phyloP scores from a whole-genome alignment of 225 moss, liverwort and hornwort genomes.

The Polytrichum commune region DNA sequence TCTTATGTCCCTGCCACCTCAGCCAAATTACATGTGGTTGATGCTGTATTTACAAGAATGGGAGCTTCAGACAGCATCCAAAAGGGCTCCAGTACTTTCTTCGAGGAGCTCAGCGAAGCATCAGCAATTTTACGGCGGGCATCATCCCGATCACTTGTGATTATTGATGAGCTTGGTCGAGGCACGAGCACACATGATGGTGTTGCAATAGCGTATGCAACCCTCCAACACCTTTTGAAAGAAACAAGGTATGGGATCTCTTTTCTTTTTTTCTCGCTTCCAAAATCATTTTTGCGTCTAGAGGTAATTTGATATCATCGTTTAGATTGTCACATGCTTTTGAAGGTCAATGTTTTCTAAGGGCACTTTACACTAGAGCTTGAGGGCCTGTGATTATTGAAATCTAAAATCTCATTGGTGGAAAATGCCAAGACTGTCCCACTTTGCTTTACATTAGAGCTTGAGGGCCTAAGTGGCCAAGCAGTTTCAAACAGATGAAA shows the following conservation, averaged over 20 bases:
- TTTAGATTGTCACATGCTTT: no score
- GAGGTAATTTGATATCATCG: no score
- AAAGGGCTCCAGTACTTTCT: slow-evolving; percentile 94
- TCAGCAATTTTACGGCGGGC: slow-evolving; percentile 79
- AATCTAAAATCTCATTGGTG: no score
- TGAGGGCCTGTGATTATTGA: no score
- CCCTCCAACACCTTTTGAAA: slow-evolving; percentile 74
- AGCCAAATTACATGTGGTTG: slow-evolving; percentile 83
- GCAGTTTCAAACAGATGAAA: no score
- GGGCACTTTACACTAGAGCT: no score
- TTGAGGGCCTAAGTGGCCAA: no score
- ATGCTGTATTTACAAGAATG: slow-evolving; percentile 95
- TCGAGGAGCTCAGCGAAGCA: slow-evolving; percentile 97
- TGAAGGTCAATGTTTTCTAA: no score
- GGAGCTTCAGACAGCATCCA: slow-evolving; percentile 93
- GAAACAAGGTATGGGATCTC: slow-evolving; percentile 52
- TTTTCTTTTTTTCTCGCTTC: no score
- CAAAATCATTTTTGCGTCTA: no score
- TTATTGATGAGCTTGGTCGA: slow-evolving; percentile 91
- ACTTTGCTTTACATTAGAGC: no score
- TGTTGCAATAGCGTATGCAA: slow-evolving; percentile 92
- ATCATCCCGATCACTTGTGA: slow-evolving; percentile 82
- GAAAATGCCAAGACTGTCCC: no score
- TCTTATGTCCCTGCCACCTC: slow-evolving; percentile 87
- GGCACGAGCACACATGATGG: slow-evolving; percentile 99